Percentiles rank a stretch among this genome's conserved stretches.
phyloP scores from a whole-genome alignment of 1,284 basidiomycete genomes.

The Tausonia pullulans region DNA sequence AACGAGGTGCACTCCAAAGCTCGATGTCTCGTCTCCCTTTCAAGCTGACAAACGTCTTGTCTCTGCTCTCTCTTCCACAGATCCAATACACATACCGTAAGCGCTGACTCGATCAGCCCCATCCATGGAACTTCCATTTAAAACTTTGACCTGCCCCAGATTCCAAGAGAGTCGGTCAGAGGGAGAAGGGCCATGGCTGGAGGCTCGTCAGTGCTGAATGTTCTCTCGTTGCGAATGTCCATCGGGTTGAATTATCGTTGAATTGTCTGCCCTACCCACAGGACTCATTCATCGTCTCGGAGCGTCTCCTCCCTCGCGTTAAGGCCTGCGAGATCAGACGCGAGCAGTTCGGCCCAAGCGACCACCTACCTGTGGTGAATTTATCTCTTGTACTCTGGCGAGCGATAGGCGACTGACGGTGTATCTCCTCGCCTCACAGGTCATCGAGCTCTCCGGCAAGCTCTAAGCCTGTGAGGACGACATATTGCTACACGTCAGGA shows the following conservation, averaged over 20 bases:
- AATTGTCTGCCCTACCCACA: neutral
- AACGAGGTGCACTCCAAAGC: constrained; percentile 1
- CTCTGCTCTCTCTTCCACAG: neutral
- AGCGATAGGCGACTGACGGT: neutral
- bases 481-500: too few relatives aligned
- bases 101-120: neutral
- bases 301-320: constrained; percentile 6
- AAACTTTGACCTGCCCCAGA: neutral
- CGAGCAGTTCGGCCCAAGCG: constrained; percentile 11
- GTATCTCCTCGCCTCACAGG: neutral
- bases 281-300: constrained; percentile 13
- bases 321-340: constrained; percentile 16
- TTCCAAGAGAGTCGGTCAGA: constrained; percentile 12
- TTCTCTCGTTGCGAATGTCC: neutral
- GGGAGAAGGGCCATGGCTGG: constrained; percentile 14
- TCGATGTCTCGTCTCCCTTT: too few relatives aligned
- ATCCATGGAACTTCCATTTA: too few relatives aligned
- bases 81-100: neutral
- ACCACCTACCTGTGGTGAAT: constrained; percentile 12
- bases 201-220: neutral
- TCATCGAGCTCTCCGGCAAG: constrained; percentile 2
- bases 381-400: too few relatives aligned
- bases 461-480: neutral
- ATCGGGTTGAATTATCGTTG: neutral
- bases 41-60: neutral